A percentile compares a stretch with the other conserved stretches of the same genome.
Evolutionary conservation across 2,329 filamentous ascomycete species (phyloP).

Genomic region (Cladosporium sphaerospermum): DNA sequence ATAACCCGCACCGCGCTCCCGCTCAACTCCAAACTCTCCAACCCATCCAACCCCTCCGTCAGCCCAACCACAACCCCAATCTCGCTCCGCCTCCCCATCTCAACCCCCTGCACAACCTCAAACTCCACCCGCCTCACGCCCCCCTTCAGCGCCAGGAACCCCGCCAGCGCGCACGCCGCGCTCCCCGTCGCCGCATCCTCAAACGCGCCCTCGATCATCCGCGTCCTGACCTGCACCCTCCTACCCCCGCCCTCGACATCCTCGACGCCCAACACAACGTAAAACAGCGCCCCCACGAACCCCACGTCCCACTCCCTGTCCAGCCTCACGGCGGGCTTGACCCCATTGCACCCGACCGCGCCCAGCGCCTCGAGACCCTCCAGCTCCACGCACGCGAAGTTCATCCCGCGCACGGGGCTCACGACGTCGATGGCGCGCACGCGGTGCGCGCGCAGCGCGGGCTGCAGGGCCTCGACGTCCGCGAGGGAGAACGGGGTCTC

Average conservation of each 20-base stretch:
- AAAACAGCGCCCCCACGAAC: slow-evolving; percentile 55
- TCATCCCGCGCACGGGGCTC: slow-evolving; percentile 65
- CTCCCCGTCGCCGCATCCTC: slow-evolving; percentile 49
- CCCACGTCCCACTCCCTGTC: slow-evolving; percentile 48
- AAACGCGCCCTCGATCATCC: slow-evolving; percentile 17
- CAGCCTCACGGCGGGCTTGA: slow-evolving; percentile 31
- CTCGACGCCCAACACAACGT: slow-evolving; percentile 32
- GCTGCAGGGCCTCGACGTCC: slow-evolving; percentile 32
- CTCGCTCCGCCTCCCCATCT: slow-evolving; percentile 47
- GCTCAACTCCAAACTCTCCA: slow-evolving; percentile 38
- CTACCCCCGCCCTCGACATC: not conserved
- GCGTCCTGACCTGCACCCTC: not conserved
- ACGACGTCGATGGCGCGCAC: slow-evolving; percentile 27
- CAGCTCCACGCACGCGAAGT: slow-evolving; percentile 61
- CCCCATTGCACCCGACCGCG: slow-evolving; percentile 31
- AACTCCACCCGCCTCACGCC: slow-evolving; percentile 31
- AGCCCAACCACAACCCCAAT: slow-evolving; percentile 43
- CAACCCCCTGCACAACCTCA: slow-evolving; percentile 44
- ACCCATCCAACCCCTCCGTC: slow-evolving; percentile 28
- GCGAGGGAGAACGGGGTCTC: slow-evolving; percentile 25
- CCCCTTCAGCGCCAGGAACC: slow-evolving; percentile 38
- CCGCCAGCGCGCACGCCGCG: slow-evolving; percentile 42
- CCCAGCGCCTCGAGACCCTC: slow-evolving; percentile 54
- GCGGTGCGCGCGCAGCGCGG: slow-evolving; percentile 21
- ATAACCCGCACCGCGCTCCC: slow-evolving; percentile 40